Conservation (phyloP, 306 rosid species). For the Hippophae gyantsensis region DNA sequence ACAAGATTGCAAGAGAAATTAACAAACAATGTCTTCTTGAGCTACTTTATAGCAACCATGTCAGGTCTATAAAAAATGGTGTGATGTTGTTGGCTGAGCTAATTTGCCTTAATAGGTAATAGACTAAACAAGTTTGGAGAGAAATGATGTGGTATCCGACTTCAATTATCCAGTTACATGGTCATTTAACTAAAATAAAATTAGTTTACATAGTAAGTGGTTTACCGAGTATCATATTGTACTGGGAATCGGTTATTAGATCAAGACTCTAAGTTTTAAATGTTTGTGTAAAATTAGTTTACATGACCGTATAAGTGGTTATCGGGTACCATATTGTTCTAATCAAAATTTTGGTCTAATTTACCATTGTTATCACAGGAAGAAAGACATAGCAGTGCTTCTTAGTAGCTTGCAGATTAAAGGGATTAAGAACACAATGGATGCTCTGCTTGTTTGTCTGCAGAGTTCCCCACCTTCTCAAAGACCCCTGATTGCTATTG, state of each 20-base stretch:
- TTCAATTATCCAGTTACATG: no score
- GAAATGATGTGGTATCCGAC: no score
- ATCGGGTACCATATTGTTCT: no score
- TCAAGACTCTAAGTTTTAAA: no score
- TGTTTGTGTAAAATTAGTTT: no score
- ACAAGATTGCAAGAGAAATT: constrained; percentile 40
- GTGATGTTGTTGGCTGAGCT: constrained; percentile 48
- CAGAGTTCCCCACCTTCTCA: constrained; percentile 37
- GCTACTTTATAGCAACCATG: constrained; percentile 51
- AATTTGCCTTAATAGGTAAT: constrained; percentile 46
- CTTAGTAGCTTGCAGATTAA: constrained; percentile 42
- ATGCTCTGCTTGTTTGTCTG: constrained; percentile 41
- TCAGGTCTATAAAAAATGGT: constrained; percentile 33
- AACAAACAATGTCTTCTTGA: constrained; percentile 43
- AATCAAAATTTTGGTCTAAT: neutral
- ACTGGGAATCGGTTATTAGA: no score
- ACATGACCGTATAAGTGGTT: no score
- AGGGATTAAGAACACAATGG: constrained; percentile 33
- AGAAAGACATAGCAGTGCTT: constrained; percentile 47
- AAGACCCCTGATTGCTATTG: constrained; percentile 50
- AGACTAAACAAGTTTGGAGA: no score
- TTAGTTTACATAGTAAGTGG: no score
- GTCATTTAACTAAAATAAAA: no score
- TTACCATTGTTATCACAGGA: constrained; percentile 30
- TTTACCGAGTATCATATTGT: no score